phyloP scores from a whole-genome alignment of 164 flowering plant species.

The Protea cynaroides region DNA sequence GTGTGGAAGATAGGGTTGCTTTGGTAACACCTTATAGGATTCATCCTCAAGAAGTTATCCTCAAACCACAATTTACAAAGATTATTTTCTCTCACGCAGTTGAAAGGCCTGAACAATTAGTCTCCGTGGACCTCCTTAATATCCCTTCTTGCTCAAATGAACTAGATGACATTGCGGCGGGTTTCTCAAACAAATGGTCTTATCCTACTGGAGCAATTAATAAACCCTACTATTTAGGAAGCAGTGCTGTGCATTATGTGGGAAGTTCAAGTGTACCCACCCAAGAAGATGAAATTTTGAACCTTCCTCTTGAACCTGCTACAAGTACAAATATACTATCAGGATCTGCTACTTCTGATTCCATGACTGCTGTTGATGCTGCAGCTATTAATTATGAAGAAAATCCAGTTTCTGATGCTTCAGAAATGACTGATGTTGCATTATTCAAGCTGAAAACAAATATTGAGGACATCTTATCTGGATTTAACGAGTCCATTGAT shows the following conservation, averaged over 20 bases:
- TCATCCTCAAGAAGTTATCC: slow-evolving; percentile 27
- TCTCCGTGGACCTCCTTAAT: slow-evolving; percentile 13
- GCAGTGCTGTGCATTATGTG: slow-evolving; percentile 28
- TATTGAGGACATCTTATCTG: slow-evolving; percentile 29
- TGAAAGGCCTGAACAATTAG: slow-evolving; percentile 22
- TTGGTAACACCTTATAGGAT: slow-evolving; percentile 24
- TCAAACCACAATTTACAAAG: slow-evolving; percentile 33
- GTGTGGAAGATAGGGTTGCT: slow-evolving; percentile 23
- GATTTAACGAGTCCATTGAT: slow-evolving; percentile 34
- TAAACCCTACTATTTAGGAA: slow-evolving; percentile 11
- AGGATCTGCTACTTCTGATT: slow-evolving; percentile 22
- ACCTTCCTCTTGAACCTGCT: slow-evolving; percentile 18
- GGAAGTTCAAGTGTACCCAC: slow-evolving; percentile 23
- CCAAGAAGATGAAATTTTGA: slow-evolving; percentile 9
- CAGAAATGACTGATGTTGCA: slow-evolving; percentile 26
- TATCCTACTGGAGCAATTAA: slow-evolving; percentile 16
- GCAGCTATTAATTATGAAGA: slow-evolving; percentile 19
- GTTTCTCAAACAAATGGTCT: slow-evolving; percentile 21
- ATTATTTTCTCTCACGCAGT: slow-evolving; percentile 21
- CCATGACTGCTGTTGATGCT: slow-evolving; percentile 17
- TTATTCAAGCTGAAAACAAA: slow-evolving; percentile 28
- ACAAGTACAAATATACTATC: slow-evolving; percentile 17
- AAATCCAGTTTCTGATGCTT: slow-evolving; percentile 25
- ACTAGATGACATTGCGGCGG: slow-evolving; percentile 15
- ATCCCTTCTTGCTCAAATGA: slow-evolving; percentile 15